phyloP scores from a whole-genome alignment of 164 flowering plant species.

The Sedum album region DNA sequence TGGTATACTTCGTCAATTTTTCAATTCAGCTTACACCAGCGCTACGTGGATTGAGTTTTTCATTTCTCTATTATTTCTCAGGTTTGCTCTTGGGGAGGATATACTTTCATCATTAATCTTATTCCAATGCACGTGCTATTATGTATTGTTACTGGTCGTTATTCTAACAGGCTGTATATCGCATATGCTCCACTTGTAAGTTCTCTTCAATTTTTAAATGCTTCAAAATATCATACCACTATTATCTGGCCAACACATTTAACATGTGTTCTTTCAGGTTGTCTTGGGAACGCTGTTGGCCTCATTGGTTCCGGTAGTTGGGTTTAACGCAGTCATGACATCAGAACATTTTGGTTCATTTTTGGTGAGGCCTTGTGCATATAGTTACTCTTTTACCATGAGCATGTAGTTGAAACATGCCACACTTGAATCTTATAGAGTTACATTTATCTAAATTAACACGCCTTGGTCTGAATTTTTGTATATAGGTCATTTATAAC shows the following conservation, averaged over 20 bases:
- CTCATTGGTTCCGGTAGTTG: conserved; percentile 95
- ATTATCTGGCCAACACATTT: not conserved
- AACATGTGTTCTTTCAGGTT: conserved; percentile 41
- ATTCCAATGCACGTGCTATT: conserved; percentile 98
- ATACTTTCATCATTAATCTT: conserved; percentile 94
- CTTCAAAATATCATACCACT: not conserved
- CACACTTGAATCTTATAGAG: not conserved
- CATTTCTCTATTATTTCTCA: conserved; percentile 20
- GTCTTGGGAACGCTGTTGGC: conserved; percentile 87
- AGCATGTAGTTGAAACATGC: not conserved
- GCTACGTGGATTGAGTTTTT: conserved; percentile 7
- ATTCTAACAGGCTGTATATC: conserved; percentile 85
- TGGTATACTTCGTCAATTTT: conserved; percentile 41
- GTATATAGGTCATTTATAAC: not conserved
- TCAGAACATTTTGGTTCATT: conserved; percentile 99
- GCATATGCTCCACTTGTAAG: conserved; percentile 99
- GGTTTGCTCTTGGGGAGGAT: conserved; percentile 99
- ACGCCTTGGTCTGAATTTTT: not conserved
- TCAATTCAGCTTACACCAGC: not conserved
- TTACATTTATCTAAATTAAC: not conserved
- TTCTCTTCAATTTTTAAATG: conserved; percentile 2
- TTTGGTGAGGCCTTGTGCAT: conserved; percentile 47
- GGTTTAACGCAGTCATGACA: conserved; percentile 99
- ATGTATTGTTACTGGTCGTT: conserved; percentile 96
- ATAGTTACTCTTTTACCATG: not conserved